phyloP scores from a whole-genome alignment of 2,329 filamentous ascomycete genomes.

The Decorospora gaudefroyi region DNA sequence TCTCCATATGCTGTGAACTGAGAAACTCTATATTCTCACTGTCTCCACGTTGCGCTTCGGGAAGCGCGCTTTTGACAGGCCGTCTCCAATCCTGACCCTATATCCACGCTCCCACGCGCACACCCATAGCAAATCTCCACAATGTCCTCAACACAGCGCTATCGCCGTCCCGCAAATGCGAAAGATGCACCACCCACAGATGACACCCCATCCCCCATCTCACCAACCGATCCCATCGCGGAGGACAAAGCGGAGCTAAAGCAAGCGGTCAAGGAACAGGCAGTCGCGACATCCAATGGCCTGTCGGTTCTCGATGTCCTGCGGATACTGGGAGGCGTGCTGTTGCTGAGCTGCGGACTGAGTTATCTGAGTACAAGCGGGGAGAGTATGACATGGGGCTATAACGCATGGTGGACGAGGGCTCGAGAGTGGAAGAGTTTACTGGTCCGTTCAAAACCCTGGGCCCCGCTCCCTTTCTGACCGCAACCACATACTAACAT shows the following conservation, averaged over 20 bases:
- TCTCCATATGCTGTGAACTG: conserved; percentile 4
- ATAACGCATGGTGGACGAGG: conserved; percentile 47
- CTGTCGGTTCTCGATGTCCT: conserved; percentile 63
- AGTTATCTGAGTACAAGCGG: conserved; percentile 77
- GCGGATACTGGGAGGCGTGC: conserved; percentile 68
- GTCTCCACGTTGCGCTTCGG: no score
- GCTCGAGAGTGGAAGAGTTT: conserved; percentile 42
- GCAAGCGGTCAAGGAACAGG: conserved; percentile 31
- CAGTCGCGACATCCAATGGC: conserved; percentile 25
- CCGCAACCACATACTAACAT: background rate
- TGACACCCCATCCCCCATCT: conserved; percentile 11
- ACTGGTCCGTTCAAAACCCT: conserved; percentile 40
- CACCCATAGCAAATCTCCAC: background rate
- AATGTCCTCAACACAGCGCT: conserved; percentile 32
- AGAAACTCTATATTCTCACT: background rate
- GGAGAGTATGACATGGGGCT: conserved; percentile 54
- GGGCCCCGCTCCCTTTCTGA: background rate
- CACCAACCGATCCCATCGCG: conserved; percentile 17
- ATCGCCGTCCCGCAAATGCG: conserved; percentile 25
- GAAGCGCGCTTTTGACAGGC: no score
- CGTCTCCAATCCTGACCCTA: background rate
- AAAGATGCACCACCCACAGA: conserved; percentile 10
- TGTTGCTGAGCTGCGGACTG: conserved; percentile 68
- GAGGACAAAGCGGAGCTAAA: conserved; percentile 36
- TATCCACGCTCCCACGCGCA: background rate